phyloP scores from a whole-genome alignment of 129 eudicot genomes.

The Arctium minus region DNA sequence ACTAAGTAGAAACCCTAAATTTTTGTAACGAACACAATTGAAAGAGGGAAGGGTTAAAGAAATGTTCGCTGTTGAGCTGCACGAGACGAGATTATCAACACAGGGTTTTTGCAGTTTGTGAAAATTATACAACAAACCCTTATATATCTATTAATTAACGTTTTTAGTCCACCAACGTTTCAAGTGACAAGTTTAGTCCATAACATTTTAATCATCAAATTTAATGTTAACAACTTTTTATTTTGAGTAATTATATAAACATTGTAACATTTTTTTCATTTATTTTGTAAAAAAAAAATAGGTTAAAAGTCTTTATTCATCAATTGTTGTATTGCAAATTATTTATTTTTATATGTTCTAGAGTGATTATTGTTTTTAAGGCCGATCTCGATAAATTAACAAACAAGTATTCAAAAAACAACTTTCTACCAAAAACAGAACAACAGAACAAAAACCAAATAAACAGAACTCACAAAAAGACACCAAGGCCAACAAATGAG shows the following conservation, averaged over 20 bases:
- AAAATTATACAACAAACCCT: not conserved
- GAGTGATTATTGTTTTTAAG: no score
- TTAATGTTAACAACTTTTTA: not conserved
- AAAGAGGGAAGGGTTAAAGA: constrained; percentile 4
- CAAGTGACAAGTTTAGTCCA: not conserved
- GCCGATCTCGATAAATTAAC: no score
- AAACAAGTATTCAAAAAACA: no score
- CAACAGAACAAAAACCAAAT: no score
- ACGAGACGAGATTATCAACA: constrained; percentile 26
- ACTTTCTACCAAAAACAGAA: no score
- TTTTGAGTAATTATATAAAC: not conserved
- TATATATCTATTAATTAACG: not conserved
- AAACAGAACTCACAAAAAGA: no score
- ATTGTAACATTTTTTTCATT: not conserved
- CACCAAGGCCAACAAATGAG: no score
- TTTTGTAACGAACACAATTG: not conserved
- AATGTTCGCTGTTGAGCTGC: constrained; percentile 5
- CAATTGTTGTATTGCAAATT: no score
- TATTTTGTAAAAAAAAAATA: no score
- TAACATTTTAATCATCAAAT: not conserved
- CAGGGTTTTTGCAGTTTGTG: constrained; percentile 28
- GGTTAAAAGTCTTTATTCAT: no score
- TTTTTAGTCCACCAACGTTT: not conserved
- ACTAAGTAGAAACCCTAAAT: constrained; percentile 24
- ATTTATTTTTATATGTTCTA: no score